These are phyloP conservation scores for Tolypocladium ovalisporum DNA, from an alignment of 2,329 filamentous ascomycete species.

Conservation along the genomic window DNA sequence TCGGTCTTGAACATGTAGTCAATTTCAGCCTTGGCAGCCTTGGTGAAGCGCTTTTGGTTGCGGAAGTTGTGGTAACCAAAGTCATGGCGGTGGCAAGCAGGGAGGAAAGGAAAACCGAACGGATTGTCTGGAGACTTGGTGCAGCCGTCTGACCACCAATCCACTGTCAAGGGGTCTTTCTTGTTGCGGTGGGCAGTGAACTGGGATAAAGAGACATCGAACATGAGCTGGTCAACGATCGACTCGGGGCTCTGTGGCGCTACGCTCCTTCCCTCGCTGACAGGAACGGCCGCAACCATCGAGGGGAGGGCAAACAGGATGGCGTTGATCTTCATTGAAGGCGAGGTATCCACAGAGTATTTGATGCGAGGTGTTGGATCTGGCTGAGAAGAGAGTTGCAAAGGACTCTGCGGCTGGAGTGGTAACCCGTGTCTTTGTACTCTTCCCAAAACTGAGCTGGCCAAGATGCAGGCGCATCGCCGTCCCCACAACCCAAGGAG, in stretches of 20 bases:
- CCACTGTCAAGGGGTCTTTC: constrained; percentile 23
- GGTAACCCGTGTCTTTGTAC: not conserved
- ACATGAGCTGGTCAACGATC: constrained; percentile 36
- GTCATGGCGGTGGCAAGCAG: constrained; percentile 42
- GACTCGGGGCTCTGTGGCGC: constrained; percentile 12
- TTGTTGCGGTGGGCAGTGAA: constrained; percentile 31
- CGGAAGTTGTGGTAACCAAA: constrained; percentile 47
- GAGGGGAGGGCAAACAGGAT: constrained; percentile 12
- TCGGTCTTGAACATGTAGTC: constrained; percentile 39
- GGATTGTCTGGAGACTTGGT: constrained; percentile 31
- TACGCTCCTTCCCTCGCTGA: not conserved
- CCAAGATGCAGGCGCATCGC: not conserved
- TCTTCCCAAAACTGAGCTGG: not conserved
- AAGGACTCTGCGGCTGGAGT: not conserved
- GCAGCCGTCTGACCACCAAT: constrained; percentile 33
- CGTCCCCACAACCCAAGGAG: not conserved
- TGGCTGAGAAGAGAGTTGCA: too few species aligned
- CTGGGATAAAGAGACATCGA: constrained; percentile 25
- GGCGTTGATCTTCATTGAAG: constrained; percentile 20
- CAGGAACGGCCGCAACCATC: constrained; percentile 12
- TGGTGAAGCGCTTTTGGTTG: constrained; percentile 33
- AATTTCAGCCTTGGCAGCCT: constrained; percentile 27
- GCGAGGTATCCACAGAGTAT: not conserved
- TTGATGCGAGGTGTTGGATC: too few species aligned
- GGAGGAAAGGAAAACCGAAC: constrained; percentile 29